Evolutionary conservation across 169 alveolate genomes (phyloP).

Genomic region (Plasmodium cynomolgi): DNA sequence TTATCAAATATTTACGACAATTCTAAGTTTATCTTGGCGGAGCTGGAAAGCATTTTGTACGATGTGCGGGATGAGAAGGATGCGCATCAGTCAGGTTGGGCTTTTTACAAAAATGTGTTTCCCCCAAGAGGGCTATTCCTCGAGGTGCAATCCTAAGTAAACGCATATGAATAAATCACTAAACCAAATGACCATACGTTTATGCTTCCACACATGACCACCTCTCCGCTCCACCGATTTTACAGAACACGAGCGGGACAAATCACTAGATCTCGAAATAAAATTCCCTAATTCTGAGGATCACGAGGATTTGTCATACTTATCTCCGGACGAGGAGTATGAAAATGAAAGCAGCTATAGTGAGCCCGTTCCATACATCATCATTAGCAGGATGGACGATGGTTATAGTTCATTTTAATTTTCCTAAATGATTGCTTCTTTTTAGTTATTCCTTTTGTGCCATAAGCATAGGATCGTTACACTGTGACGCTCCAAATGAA

Average conservation of each 20-base stretch:
- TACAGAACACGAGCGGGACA: slow-evolving; percentile 27
- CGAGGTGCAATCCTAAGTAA: neutral
- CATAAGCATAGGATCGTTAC: neutral
- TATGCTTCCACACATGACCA: neutral
- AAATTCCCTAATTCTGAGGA: slow-evolving; percentile 26
- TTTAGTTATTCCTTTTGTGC: neutral
- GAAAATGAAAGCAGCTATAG: slow-evolving; percentile 36
- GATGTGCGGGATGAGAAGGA: slow-evolving; percentile 48
- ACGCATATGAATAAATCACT: neutral
- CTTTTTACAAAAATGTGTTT: neutral
- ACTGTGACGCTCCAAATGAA: neutral
- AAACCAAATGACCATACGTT: neutral
- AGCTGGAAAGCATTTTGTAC: slow-evolving; percentile 41
- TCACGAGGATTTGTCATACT: slow-evolving; percentile 26
- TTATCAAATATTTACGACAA: slow-evolving; percentile 51
- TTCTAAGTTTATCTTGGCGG: slow-evolving; percentile 46
- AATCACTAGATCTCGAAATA: slow-evolving; percentile 41
- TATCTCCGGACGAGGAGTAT: slow-evolving; percentile 20
- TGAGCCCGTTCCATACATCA: slow-evolving; percentile 68
- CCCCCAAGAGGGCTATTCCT: neutral
- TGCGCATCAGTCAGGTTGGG: slow-evolving; percentile 28
- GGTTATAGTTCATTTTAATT: slow-evolving; percentile 5
- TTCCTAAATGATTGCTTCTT: neutral
- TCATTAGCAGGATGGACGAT: slow-evolving; percentile 22
- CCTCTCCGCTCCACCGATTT: neutral